Evolutionary conservation across 2,329 filamentous ascomycete species (phyloP), one percentile per base, ranked within the genome.

Genomic region (Truncatella angustata): DNA sequence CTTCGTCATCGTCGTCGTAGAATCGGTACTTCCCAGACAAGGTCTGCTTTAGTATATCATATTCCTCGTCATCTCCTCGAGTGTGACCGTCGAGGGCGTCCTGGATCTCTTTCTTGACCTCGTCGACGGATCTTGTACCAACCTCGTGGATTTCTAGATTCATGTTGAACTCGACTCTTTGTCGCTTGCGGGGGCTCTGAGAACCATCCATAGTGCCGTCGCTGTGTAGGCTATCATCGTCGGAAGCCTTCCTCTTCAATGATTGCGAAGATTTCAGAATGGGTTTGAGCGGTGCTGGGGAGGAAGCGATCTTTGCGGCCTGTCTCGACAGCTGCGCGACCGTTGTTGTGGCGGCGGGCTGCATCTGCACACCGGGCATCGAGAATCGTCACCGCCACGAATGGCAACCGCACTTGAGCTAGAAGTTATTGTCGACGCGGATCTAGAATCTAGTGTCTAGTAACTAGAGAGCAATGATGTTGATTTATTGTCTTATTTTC

Each of bases 41-140:
- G 4, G 82, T 70, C 47, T 82, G 77, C 63, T 84, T 85, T 45
- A 86, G 68, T n/a, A 72, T 74, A 56, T 85, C 78, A 66, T 85
- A 86, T 32, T 78, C 80, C 55, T 82, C 79, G 54, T 82, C 80
- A 51, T 82, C 78, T 23, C 81, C 81, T 45, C 73, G 73, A 26
- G 74, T 69, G 62, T 86, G 81, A 37, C 74, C 75, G 55, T 85
- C 81, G 10, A 87, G 70, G 6, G 81, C 79, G 44, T 73, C 74
- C 53, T 73, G 71, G 42, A 85, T 79, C 58, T 82, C 76, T 21
- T 73, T 63, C 63, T 82, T 83, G 52, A 81, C 74, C 46, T 82
- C 77, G 5, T 79, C 77, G 61, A 82, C 73, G 4, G 76, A 76
- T 57, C 79, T 71, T 40, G 70, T 68, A 43, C 76, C 75, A 24